Percentiles rank a stretch among this genome's conserved stretches.
phyloP scores from a whole-genome alignment of 1,284 basidiomycete genomes.

The Tilletia walkeri region DNA sequence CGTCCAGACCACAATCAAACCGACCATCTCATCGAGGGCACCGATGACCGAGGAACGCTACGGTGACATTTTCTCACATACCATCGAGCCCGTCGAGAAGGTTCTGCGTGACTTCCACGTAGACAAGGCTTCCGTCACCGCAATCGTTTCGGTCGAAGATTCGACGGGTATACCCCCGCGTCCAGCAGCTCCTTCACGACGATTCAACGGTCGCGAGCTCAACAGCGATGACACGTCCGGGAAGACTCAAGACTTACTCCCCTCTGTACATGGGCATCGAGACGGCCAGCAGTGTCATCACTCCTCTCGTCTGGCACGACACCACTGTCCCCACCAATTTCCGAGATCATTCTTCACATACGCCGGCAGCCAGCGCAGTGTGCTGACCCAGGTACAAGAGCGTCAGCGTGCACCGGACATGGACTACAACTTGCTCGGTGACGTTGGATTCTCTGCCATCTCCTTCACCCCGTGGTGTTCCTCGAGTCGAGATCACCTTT shows the following conservation, averaged over 20 bases:
- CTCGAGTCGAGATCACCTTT: constrained; percentile 97
- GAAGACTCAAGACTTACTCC: constrained; percentile 92
- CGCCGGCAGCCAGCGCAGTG: constrained; percentile 54
- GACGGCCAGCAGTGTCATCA: constrained; percentile 99
- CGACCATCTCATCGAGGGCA: constrained; percentile 94
- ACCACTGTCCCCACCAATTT: constrained; percentile 97
- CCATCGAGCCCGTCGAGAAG: constrained; percentile 97
- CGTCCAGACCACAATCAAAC: constrained; percentile 94
- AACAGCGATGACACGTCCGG: constrained; percentile 86
- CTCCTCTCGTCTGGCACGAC: constrained; percentile 94
- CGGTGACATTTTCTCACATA: constrained; percentile 94
- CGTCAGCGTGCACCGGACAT: constrained; percentile 98
- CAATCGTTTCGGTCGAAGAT: constrained; percentile 95
- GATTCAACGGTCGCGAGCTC: constrained; percentile 78
- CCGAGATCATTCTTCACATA: constrained; percentile 89
- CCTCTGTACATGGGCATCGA: constrained; percentile 94
- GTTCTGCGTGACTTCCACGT: constrained; percentile 97
- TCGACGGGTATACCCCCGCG: constrained; percentile 98
- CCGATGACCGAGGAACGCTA: constrained; percentile 99
- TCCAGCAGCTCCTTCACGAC: constrained; percentile 96
- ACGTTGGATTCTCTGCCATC: constrained; percentile 87
- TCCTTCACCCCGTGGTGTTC: constrained; percentile 90
- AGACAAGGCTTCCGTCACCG: constrained; percentile 83
- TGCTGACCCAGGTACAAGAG: constrained; percentile 76
- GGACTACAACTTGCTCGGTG: constrained; percentile 96